Base-by-base conservation (phyloP, 2,329 filamentous ascomycete genomes). In the Aspergillus chevalieri region DNA sequence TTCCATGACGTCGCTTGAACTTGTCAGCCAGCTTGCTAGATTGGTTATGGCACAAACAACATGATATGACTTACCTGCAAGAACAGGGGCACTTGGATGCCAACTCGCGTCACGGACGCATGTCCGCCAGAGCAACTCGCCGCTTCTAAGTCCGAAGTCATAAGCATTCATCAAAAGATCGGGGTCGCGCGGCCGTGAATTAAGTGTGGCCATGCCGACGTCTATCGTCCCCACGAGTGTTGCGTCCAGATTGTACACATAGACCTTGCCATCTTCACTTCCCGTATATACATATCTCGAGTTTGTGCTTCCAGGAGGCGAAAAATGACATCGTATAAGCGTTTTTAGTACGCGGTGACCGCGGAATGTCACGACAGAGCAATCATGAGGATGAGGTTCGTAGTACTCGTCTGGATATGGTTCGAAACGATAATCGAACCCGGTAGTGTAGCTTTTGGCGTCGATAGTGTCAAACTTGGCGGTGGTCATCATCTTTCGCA, bases 281-380 rank as follows among this genome's bases (percentile, higher is more conserved):
- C 93, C 93, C 17, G 86, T 87, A 71, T 96, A 97, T 19, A 98
- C 90, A 64, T 96, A 97, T 59, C 89, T 80, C 7, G 87, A 90
- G 65, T 96, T 87, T 2, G 89, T 92, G 63, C 88, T 91, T 9
- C 80, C 82, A 0, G 89, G 83, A 0, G 93, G 93, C 28, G 88
- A 93, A 71, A 98, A 98, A 70, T 97, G 92, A 63, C 93, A 97
- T 52, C 93, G 80, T 58, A 97, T 96, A 38, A 97, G 77, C 1
- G 93, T 97, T 61, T 89, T 86, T 52, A 94, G 79, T 10, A 98
- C 89, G 54, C 81, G 82, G 71, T 98, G 93, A 8, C 92, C 92
- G 22, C 89, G 83, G 77, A 94, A 97, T 0, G 92, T 96, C 43
- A 97, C 93, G 2, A 96, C 75, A 1, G 87, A 94, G 73, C 92